Evolutionary conservation across 139 green algal species (phyloP), one percentile per base, ranked within the genome.

Genomic region (Auxenochlorella protothecoides): DNA sequence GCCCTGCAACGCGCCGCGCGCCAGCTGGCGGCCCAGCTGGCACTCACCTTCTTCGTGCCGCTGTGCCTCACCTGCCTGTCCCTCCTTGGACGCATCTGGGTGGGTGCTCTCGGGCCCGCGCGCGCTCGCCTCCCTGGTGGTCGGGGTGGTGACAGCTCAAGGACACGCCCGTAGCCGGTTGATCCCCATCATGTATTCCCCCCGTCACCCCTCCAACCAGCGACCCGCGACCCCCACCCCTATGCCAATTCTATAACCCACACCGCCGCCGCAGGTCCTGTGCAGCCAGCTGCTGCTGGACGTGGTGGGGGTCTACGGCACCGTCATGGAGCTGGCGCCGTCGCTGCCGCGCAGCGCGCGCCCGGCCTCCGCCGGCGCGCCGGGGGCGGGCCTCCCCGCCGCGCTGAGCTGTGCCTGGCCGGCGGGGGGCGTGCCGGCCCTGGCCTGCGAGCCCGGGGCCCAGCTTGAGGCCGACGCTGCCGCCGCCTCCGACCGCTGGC

Each of bases 11-110:
- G 63, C 4, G 79, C 84, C 4, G 75, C 81, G 13, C 15, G 56
- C 13, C 74, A 88, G 55, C 69, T 89, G 53, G 62, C 71, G 5
- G 83, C 81, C 1, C 84, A 89, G 77, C 77, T 91, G 70, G 79
- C 78, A 2, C 75, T 76, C 61, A 83, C 84, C 3, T 90, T 87
- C 79, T 92, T 92, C 81, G 85, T 91, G 83, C 87, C 87, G 0
- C 77, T 89, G 12, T 81, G 76, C 66, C 72, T 89, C 10, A 82
- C 81, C 3, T 71, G 69, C 7, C 53, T 72, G 10, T 84, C 83
- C 11, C 70, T 78, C n/a, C 63, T 92, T 61, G 83, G 82, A 0
- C 70, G 87, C 53, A 78, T 89, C 15, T 70, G 78, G 56, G 80
- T 83, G 61, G 53, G 27, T 44, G 27, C 27, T 44, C 27, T 1